Evolutionary conservation across 306 rosid species (phyloP).

Genomic region (Quercus ilex): DNA sequence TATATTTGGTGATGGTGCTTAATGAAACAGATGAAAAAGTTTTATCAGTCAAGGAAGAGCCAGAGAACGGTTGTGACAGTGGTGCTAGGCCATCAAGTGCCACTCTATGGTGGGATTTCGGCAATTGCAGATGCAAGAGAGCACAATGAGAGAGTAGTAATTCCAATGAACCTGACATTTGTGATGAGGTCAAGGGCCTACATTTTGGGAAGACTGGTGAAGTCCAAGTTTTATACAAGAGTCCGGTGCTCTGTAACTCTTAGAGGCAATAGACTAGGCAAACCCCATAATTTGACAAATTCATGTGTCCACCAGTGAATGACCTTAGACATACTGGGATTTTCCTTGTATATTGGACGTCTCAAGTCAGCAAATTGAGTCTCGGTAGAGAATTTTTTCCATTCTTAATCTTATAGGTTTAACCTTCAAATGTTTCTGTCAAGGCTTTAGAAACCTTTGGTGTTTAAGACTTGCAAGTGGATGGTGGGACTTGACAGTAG

Average conservation of each 20-base stretch:
- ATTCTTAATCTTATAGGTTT: neutral
- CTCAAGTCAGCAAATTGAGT: neutral
- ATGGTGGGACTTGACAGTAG: neutral
- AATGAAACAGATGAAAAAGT: conserved; percentile 49
- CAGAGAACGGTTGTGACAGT: conserved; percentile 38
- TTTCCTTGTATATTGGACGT: neutral
- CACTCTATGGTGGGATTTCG: conserved; percentile 75
- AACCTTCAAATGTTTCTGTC: neutral
- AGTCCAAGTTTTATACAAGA: conserved; percentile 63
- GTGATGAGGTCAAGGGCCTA: conserved; percentile 78
- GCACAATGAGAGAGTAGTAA: conserved; percentile 28
- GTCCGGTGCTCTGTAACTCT: conserved; percentile 66
- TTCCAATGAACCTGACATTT: conserved; percentile 74
- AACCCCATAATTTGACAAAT: conserved; percentile 43
- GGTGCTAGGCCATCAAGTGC: conserved; percentile 64
- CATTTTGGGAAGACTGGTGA: conserved; percentile 71
- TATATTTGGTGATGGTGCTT: neutral
- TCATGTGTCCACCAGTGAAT: conserved; percentile 58
- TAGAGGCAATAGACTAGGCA: conserved; percentile 61
- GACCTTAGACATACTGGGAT: neutral
- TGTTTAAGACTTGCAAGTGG: neutral
- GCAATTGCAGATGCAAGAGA: conserved; percentile 31
- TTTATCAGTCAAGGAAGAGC: conserved; percentile 59
- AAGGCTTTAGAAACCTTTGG: neutral
- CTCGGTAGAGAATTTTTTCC: neutral